phyloP scores from a whole-genome alignment of 2,329 filamentous ascomycete species.

The Penicillium sp. region DNA sequence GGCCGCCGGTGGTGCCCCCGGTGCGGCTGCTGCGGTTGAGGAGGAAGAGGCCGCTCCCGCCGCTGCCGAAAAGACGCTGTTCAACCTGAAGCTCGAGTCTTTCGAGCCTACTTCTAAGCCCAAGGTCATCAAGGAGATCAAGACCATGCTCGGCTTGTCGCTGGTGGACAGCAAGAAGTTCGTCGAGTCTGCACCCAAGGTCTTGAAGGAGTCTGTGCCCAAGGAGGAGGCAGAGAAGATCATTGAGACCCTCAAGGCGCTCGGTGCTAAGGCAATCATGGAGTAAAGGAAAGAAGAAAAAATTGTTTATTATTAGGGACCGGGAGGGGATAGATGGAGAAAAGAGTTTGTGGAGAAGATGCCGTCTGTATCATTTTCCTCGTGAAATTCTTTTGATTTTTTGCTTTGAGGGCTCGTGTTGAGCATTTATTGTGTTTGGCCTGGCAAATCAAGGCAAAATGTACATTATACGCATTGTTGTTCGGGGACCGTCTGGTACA shows the following conservation, averaged over 20 bases:
- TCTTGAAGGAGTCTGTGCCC: conserved; percentile 97
- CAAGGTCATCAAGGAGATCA: conserved; percentile 99
- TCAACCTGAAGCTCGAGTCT: conserved; percentile 89
- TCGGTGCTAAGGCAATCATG: conserved; percentile 87
- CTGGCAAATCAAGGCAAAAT: conserved; percentile 34
- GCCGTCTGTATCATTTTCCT: not conserved
- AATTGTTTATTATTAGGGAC: conserved; percentile 12
- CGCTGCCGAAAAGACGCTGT: conserved; percentile 90
- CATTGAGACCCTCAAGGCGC: conserved; percentile 85
- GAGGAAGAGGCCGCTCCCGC: conserved; percentile 87
- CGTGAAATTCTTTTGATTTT: conserved; percentile 19
- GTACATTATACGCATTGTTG: conserved; percentile 39
- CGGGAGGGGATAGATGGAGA: conserved; percentile 8
- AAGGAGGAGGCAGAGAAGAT: conserved; percentile 99
- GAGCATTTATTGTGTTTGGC: conserved; percentile 22
- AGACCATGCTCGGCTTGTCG: conserved; percentile 88
- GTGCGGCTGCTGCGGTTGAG: conserved; percentile 64
- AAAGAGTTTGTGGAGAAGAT: conserved; percentile 1
- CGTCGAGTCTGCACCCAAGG: conserved; percentile 95
- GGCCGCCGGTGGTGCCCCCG: conserved; percentile 59
- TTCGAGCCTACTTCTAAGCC: conserved; percentile 89
- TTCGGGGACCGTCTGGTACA: conserved; percentile 25
- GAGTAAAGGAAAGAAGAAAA: conserved; percentile 60
- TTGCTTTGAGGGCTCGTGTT: conserved; percentile 19
- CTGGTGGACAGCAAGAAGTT: conserved; percentile 99